Percentiles rank a stretch among this genome's conserved stretches.
These are phyloP conservation scores for Tylopilus subfusipes DNA, from an alignment of 768 basidiomycete genomes.

Conservation along the genomic window DNA sequence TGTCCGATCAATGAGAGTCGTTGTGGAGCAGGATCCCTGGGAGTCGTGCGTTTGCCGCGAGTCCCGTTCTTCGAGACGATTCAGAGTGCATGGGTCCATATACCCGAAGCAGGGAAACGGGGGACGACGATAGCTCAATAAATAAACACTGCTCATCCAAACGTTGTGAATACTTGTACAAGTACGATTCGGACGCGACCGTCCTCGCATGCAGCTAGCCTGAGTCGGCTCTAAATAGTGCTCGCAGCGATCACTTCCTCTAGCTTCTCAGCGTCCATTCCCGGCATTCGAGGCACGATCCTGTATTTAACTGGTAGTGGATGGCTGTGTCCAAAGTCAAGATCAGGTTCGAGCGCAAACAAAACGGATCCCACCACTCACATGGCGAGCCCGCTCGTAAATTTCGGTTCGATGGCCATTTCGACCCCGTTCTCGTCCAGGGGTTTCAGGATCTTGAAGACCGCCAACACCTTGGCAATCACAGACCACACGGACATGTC, in stretches of 20 bases:
- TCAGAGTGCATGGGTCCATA: too few relatives aligned
- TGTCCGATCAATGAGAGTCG: too few relatives aligned
- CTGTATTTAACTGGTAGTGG: background rate
- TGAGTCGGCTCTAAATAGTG: background rate
- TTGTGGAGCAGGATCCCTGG: too few relatives aligned
- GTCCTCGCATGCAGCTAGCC: background rate
- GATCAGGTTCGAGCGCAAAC: background rate
- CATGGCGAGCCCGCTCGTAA: slow-evolving; percentile 7
- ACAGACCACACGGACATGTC: slow-evolving; percentile 17
- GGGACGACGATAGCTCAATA: too few relatives aligned
- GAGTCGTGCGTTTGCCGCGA: too few relatives aligned
- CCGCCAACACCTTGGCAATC: slow-evolving; percentile 12
- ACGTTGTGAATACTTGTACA: too few relatives aligned
- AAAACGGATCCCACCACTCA: background rate
- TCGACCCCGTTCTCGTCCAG: slow-evolving; percentile 7
- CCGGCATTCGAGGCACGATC: background rate
- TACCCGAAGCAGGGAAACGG: too few relatives aligned
- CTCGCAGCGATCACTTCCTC: background rate
- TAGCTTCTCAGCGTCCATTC: background rate
- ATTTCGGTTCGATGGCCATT: slow-evolving; percentile 13
- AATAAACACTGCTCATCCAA: too few relatives aligned
- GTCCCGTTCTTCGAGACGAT: too few relatives aligned
- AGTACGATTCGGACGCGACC: too few relatives aligned
- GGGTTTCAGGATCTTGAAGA: background rate
- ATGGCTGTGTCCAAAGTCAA: background rate